Percentiles rank a stretch among this genome's conserved stretches.
phyloP scores from a whole-genome alignment of 345 rosid genomes.

The Abelmoschus esculentus region DNA sequence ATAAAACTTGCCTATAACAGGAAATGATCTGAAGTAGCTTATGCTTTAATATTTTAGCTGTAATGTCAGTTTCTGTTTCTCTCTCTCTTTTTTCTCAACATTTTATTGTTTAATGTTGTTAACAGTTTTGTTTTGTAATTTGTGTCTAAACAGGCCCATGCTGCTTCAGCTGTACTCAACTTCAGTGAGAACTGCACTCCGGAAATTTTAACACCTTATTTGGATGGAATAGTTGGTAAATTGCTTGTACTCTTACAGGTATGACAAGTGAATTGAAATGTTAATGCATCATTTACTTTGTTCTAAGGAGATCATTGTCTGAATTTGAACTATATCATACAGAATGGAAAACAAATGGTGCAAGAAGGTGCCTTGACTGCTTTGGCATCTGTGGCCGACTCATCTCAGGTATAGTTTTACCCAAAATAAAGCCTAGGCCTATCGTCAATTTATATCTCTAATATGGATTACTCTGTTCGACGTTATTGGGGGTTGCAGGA shows the following conservation, averaged over 20 bases:
- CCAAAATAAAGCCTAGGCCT: not conserved
- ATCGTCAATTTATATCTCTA: not conserved
- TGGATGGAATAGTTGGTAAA: slow-evolving; percentile 92
- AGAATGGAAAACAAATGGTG: slow-evolving; percentile 99
- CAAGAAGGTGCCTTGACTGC: slow-evolving; percentile 99
- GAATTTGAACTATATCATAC: slow-evolving; percentile 12
- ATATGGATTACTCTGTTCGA: slow-evolving; percentile 7
- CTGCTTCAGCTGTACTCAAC: slow-evolving; percentile 98
- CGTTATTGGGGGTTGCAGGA: slow-evolving; percentile 44
- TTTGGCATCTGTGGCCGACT: slow-evolving; percentile 98
- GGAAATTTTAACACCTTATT: slow-evolving; percentile 75
- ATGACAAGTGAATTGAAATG: slow-evolving; percentile 2
- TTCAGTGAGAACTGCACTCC: slow-evolving; percentile 99
- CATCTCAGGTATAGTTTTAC: slow-evolving; percentile 67
- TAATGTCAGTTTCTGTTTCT: not conserved
- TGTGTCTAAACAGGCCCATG: slow-evolving; percentile 73
- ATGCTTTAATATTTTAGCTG: not conserved
- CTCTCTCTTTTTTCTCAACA: not conserved
- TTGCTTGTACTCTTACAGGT: slow-evolving; percentile 94
- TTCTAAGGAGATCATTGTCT: not conserved
- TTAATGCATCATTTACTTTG: not conserved
- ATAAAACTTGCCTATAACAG: not conserved
- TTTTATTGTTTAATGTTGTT: not conserved
- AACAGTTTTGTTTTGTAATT: not conserved
- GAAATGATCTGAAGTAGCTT: not conserved